Base-by-base conservation (phyloP, 768 basidiomycete genomes). In the Clitopilus passeckerianus region DNA sequence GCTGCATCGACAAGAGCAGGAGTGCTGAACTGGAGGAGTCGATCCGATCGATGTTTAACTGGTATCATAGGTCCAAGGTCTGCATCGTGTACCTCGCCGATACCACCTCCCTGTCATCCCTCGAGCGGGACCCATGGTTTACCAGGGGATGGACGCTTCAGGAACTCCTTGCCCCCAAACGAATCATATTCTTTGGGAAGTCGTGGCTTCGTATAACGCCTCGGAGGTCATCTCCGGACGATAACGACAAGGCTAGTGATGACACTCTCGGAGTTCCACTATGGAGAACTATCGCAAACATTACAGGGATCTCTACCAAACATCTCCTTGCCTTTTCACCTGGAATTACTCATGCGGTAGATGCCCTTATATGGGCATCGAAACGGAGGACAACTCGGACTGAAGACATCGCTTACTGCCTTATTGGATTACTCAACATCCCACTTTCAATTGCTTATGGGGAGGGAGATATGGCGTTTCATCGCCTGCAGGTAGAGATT, bases 341-440 rank as follows among this genome's bases (percentile, higher is more conserved):
- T 15, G 37, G 37, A 3, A 41, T 41, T 5, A 18, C 15, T 12
- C 37, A 41, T 5, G 37, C 37, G 3, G 3, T 3, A 18, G 37
- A 41, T 41, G n/a, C n/a, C 3, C 37, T 41, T 9, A 9, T 41
- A 10, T 57, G 57, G 57, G 43, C 43, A 10, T 41, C 57, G 2
- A 46, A 57, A 33, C 20, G 57, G 37, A 24, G 27, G 6, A 57
- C 37, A 30, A 57, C 57, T 7, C 1, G 57, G 23, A 30, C 18
- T 33, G 57, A 57, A 46, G 57, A 57, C 20, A 18, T 57, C 9
- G 57, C 57, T 27, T 57, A 57, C 30, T 44, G 37, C 18, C 24
- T 57, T 14, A 57, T 57, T 41, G 57, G 57, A 18, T 8, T 57
- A 30, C 44, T 57, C 5, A 20, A 46, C 14, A 34, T 57, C 30